These are phyloP conservation scores for Irpex sp. DNA, from an alignment of 1,284 basidiomycete species.

Conservation along the genomic window DNA sequence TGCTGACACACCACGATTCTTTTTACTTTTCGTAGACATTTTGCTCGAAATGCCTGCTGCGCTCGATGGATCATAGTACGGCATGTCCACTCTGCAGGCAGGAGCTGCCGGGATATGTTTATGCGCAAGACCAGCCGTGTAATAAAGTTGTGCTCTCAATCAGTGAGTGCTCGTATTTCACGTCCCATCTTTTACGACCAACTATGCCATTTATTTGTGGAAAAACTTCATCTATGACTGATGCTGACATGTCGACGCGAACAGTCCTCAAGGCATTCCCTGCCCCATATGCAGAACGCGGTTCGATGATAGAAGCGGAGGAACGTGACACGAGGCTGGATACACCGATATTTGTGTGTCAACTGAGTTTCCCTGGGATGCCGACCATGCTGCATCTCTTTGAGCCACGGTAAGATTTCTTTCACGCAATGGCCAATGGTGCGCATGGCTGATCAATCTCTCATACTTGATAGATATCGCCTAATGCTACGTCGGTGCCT, in stretches of 20 bases:
- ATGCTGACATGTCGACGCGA: constrained; percentile 10
- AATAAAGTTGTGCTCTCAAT: constrained; percentile 72
- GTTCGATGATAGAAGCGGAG: constrained; percentile 62
- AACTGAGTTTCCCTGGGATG: constrained; percentile 87
- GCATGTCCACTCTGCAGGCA: constrained; percentile 86
- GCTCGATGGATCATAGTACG: constrained; percentile 82
- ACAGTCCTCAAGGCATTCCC: constrained; percentile 67
- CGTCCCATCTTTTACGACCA: too few species aligned
- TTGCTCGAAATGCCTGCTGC: constrained; percentile 84
- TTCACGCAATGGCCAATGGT: not conserved
- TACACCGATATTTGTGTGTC: constrained; percentile 90
- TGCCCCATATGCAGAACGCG: constrained; percentile 51
- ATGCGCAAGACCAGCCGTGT: constrained; percentile 74
- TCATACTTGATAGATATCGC: constrained; percentile 51
- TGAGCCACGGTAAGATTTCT: constrained; percentile 63
- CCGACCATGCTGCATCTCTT: constrained; percentile 90
- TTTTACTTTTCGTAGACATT: constrained; percentile 61
- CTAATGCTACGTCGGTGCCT: constrained; percentile 93
- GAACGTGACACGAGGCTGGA: constrained; percentile 77
- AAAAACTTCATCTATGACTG: not conserved
- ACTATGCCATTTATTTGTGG: too few species aligned
- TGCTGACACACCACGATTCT: too few species aligned
- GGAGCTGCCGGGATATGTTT: constrained; percentile 71
- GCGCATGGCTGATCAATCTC: not conserved
- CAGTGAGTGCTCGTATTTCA: constrained; percentile 42